Evolutionary conservation across 116 monocot species (phyloP).

Genomic region (Posidonia oceanica): DNA sequence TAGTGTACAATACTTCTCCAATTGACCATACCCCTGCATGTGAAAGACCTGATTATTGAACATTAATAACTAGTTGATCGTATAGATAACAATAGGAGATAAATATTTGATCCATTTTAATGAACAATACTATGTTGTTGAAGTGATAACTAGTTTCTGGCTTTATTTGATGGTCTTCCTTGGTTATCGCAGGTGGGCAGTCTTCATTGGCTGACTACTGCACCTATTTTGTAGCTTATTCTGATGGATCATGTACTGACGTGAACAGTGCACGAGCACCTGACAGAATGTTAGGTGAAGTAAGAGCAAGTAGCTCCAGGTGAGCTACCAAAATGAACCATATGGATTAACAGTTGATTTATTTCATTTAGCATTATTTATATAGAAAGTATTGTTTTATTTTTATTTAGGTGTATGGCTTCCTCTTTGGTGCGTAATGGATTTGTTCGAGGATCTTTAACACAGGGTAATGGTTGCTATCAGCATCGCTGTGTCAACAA

Average conservation of each 20-base stretch:
- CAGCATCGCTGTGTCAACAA: constrained; percentile 75
- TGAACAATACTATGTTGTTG: background rate
- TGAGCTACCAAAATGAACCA: constrained; percentile 18
- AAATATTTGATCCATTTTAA: background rate
- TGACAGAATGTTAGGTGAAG: constrained; percentile 96
- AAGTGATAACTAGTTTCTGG: background rate
- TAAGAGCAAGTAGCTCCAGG: constrained; percentile 90
- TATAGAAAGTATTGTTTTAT: constrained; percentile 6
- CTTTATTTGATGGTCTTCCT: background rate
- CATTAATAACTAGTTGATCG: too few species aligned
- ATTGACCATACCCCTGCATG: background rate
- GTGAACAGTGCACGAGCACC: constrained; percentile 78
- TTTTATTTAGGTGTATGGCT: constrained; percentile 71
- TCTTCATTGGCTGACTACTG: constrained; percentile 99
- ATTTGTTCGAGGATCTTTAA: constrained; percentile 91
- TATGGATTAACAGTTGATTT: background rate
- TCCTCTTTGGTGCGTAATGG: constrained; percentile 95
- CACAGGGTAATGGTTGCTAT: constrained; percentile 98
- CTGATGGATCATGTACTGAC: constrained; percentile 98
- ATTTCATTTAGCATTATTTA: background rate
- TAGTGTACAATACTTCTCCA: background rate
- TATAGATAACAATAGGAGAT: background rate
- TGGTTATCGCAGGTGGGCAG: constrained; percentile 66
- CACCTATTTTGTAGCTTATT: constrained; percentile 96
- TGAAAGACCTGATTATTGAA: background rate